A percentile compares a stretch with the other conserved stretches of the same genome.
These are phyloP conservation scores for Melianthus villosus DNA, from an alignment of 441 rosid species.

Conservation along the genomic window DNA sequence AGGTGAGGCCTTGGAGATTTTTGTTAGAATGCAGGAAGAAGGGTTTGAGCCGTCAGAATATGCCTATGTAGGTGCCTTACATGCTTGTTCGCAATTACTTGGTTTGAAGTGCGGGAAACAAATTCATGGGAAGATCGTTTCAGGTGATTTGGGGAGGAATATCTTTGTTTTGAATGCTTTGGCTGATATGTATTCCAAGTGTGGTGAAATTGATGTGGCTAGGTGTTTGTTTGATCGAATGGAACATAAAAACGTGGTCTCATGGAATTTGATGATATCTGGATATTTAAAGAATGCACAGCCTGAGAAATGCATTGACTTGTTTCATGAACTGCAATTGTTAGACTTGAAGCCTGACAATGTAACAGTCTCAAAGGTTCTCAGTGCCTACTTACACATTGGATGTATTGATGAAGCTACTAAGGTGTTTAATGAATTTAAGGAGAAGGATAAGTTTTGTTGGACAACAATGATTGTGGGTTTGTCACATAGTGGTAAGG, in stretches of 20 bases:
- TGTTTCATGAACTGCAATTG: constrained; percentile 41
- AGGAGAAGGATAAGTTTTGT: no score
- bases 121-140: constrained; percentile 15
- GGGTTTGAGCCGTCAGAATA: constrained; percentile 13
- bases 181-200: constrained; percentile 35
- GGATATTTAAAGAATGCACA: constrained; percentile 61
- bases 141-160: constrained; percentile 14
- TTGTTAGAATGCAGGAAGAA: constrained; percentile 16
- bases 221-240: constrained; percentile 54
- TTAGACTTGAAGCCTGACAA: constrained; percentile 18
- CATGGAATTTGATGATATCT: constrained; percentile 66
- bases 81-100: constrained; percentile 16
- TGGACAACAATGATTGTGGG: no score
- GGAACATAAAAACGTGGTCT: constrained; percentile 56
- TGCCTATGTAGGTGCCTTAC: constrained; percentile 11
- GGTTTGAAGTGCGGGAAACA: constrained; percentile 17
- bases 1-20: constrained; percentile 17
- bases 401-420: constrained; percentile 16
- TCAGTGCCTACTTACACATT: constrained; percentile 17
- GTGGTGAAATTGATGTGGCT: constrained; percentile 23
- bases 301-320: constrained; percentile 35
- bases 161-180: constrained; percentile 52
- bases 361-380: constrained; percentile 11
- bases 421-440: no score
- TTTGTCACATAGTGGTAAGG: no score